A percentile compares a stretch with the other conserved stretches of the same genome.
phyloP scores from a whole-genome alignment of 805 yeast genomes.

The Wickerhamiella australiensis region DNA sequence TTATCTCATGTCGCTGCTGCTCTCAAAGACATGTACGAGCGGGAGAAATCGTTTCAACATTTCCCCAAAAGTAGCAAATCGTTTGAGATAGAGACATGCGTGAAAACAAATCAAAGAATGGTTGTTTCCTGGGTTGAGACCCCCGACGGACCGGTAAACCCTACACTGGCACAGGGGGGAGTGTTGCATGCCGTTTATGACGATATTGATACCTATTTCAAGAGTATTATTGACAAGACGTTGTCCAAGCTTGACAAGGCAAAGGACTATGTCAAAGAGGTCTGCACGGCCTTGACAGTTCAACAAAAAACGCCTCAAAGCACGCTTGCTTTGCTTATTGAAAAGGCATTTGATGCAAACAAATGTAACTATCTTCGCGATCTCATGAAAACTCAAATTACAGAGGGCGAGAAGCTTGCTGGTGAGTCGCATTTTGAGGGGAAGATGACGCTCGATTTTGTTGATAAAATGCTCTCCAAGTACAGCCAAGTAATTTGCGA shows the following conservation, averaged over 20 bases:
- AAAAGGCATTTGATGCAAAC: background rate
- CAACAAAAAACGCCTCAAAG: background rate
- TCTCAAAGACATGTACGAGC: background rate
- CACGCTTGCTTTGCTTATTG: background rate
- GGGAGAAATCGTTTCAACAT: background rate
- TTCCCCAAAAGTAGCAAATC: background rate
- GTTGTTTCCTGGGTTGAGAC: constrained; percentile 4
- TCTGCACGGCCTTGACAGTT: background rate
- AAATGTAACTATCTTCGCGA: background rate
- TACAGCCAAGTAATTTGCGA: background rate
- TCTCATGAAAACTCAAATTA: background rate
- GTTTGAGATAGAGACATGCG: background rate
- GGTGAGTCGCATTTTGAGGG: background rate
- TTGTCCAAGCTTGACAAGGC: background rate
- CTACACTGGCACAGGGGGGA: background rate
- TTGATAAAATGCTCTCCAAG: background rate
- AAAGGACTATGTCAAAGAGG: background rate
- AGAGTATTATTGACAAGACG: background rate
- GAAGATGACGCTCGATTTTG: background rate
- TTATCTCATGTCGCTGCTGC: background rate
- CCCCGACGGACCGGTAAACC: constrained; percentile 2
- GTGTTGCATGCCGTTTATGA: background rate
- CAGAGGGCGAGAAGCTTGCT: background rate
- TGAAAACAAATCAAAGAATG: background rate
- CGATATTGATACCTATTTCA: background rate